Evolutionary conservation across 306 rosid species (phyloP).

Genomic region (Dicorynia guianensis): DNA sequence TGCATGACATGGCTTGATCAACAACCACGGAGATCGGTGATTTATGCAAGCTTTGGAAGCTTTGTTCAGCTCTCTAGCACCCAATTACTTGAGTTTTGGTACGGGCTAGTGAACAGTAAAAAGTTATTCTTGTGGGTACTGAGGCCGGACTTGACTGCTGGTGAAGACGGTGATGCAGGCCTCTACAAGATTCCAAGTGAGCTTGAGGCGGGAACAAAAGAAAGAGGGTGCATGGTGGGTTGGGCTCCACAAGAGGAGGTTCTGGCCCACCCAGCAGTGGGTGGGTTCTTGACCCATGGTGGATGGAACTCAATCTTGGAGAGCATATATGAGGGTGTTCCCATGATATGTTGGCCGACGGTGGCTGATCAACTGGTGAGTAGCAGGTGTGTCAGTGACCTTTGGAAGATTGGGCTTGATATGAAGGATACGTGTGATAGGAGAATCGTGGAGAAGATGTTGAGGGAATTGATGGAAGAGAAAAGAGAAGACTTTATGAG

Average conservation of each 20-base stretch:
- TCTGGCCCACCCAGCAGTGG: slow-evolving; percentile 44
- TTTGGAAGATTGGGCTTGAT: slow-evolving; percentile 43
- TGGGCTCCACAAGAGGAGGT: slow-evolving; percentile 56
- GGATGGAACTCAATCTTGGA: slow-evolving; percentile 57
- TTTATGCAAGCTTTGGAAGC: not conserved
- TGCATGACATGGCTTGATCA: too few species aligned
- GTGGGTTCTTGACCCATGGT: slow-evolving; percentile 50
- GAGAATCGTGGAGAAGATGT: slow-evolving; percentile 32
- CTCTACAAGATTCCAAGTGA: not conserved
- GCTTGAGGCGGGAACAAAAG: slow-evolving; percentile 34
- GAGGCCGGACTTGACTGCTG: not conserved
- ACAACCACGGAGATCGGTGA: too few species aligned
- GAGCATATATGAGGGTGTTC: slow-evolving; percentile 42
- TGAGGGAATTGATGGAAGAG: slow-evolving; percentile 37
- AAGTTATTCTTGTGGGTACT: slow-evolving; percentile 35
- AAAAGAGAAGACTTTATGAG: slow-evolving; percentile 21
- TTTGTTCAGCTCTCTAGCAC: not conserved
- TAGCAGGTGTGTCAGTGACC: slow-evolving; percentile 45
- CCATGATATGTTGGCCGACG: slow-evolving; percentile 51
- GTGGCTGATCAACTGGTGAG: slow-evolving; percentile 36
- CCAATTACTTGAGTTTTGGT: not conserved
- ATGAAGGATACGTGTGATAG: slow-evolving; percentile 34
- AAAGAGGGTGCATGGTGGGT: slow-evolving; percentile 44
- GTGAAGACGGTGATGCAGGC: not conserved
- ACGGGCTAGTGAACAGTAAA: too few species aligned